Conservation (phyloP, 305 asterid genomes). For the Rubia balearica region DNA sequence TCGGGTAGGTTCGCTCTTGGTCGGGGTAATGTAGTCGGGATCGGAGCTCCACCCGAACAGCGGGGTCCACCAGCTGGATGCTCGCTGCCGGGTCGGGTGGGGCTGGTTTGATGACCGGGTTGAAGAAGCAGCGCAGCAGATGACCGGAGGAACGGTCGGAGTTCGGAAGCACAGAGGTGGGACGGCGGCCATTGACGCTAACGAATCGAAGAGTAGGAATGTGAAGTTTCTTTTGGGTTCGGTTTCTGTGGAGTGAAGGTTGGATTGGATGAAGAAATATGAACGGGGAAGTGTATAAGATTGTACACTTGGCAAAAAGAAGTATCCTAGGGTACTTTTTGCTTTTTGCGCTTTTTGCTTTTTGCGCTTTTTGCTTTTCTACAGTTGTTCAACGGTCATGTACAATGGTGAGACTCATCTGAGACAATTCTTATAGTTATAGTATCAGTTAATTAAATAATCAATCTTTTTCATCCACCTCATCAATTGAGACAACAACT, state of each 20-base stretch:
- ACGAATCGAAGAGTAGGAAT: neutral
- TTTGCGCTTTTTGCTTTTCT: slow-evolving; percentile 12
- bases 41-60: slow-evolving; percentile 58
- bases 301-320: slow-evolving; percentile 27
- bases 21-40: slow-evolving; percentile 45
- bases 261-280: neutral
- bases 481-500: no score
- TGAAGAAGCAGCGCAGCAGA: slow-evolving; percentile 35
- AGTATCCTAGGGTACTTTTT: neutral
- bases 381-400: slow-evolving; percentile 18
- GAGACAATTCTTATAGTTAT: no score
- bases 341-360: slow-evolving; percentile 10
- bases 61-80: slow-evolving; percentile 56
- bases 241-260: neutral
- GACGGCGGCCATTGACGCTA: neutral
- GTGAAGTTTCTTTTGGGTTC: neutral
- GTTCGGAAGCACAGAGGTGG: slow-evolving; percentile 33
- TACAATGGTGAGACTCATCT: no score
- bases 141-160: slow-evolving; percentile 30
- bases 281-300: slow-evolving; percentile 36
- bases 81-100: slow-evolving; percentile 18
- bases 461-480: no score
- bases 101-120: slow-evolving; percentile 21
- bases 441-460: no score
- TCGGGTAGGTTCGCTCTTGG: slow-evolving; percentile 8